Conservation (phyloP, 129 eudicot genomes). For the Chrysanthemum seticuspe region DNA sequence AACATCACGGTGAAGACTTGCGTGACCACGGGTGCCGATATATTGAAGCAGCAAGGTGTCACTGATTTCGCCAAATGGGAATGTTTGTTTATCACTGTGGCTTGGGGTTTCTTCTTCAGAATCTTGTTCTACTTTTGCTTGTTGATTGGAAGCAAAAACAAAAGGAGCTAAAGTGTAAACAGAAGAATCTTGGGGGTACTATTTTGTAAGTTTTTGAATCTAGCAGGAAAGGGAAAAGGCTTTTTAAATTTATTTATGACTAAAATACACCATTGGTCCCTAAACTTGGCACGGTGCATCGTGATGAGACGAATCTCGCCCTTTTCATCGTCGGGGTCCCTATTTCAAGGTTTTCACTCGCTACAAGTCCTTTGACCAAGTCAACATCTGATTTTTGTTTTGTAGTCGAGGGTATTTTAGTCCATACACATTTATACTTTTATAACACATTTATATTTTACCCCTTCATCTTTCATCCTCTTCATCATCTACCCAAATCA, state of each 20-base stretch:
- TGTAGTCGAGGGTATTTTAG: no score
- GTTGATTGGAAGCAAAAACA: constrained; percentile 90
- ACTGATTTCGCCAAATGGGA: constrained; percentile 71
- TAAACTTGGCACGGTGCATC: no score
- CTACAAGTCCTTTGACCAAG: no score
- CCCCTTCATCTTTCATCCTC: no score
- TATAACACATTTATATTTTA: no score
- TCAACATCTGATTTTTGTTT: no score
- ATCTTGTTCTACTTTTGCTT: constrained; percentile 67
- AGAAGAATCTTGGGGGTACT: constrained; percentile 13
- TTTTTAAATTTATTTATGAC: constrained; percentile 7
- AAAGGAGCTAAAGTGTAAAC: constrained; percentile 56
- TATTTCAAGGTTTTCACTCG: no score
- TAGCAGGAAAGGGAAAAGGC: constrained; percentile 44
- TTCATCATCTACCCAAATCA: no score
- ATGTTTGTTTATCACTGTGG: constrained; percentile 70
- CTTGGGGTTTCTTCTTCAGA: constrained; percentile 94
- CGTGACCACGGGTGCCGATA: constrained; percentile 71
- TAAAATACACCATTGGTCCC: no score
- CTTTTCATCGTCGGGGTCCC: no score
- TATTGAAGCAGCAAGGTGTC: constrained; percentile 71
- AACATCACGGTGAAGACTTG: constrained; percentile 52
- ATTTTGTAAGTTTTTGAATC: constrained; percentile 20
- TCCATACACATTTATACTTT: no score
- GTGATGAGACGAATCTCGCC: no score